phyloP scores from a whole-genome alignment of 208 protist genomes.

The Crithidia expoeki region DNA sequence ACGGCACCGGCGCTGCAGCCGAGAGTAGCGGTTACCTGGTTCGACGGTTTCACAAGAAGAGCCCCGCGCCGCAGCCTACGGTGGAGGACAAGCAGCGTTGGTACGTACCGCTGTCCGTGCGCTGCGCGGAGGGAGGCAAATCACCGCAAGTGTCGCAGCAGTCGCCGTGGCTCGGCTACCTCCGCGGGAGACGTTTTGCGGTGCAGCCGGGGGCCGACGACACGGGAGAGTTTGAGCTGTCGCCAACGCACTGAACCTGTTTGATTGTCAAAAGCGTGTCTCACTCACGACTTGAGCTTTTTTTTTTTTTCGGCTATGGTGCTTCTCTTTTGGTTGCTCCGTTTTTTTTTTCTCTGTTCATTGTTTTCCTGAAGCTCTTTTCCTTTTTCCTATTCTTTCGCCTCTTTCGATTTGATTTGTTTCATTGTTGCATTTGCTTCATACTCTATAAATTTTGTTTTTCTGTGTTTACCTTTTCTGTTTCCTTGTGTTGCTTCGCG shows the following conservation, averaged over 20 bases:
- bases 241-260: neutral
- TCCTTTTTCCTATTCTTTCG: slow-evolving; percentile 6
- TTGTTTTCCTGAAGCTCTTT: neutral
- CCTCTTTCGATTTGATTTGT: too few relatives aligned
- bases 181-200: neutral
- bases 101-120: slow-evolving; percentile 7
- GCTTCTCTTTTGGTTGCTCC: neutral
- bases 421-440: too few relatives aligned
- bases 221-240: neutral
- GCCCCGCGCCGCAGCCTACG: neutral
- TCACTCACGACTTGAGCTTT: too few relatives aligned
- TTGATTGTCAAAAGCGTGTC: too few relatives aligned
- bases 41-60: neutral
- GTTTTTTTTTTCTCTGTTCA: slow-evolving; percentile 6
- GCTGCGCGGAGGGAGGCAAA: neutral
- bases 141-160: slow-evolving; percentile 2
- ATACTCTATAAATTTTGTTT: neutral
- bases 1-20: neutral
- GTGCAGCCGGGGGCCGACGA: neutral
- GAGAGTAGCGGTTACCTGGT: neutral
- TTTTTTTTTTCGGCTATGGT: neutral
- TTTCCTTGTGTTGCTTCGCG: neutral
- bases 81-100: slow-evolving; percentile 8
- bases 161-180: neutral
- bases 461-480: neutral